These are phyloP conservation scores for Microstroma glucosiphilum DNA, from an alignment of 1,284 basidiomycete species.

Conservation along the genomic window DNA sequence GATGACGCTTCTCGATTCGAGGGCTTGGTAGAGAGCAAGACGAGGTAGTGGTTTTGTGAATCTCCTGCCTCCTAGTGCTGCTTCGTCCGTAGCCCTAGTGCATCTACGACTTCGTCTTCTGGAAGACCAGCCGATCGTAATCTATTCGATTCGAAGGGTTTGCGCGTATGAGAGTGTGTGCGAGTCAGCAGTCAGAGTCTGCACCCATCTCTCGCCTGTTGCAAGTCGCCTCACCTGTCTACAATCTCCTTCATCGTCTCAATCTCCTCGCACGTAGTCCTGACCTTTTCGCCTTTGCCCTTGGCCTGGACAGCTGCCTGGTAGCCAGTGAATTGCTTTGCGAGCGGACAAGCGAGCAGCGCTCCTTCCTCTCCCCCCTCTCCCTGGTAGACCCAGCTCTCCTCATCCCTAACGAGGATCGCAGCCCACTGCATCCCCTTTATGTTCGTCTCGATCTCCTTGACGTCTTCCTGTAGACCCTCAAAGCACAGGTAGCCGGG, in stretches of 20 bases:
- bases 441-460: constrained; percentile 28
- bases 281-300: not conserved
- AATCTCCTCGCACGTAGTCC: constrained; percentile 10
- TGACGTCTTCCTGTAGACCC: constrained; percentile 22
- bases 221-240: constrained; percentile 24
- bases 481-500: constrained; percentile 38
- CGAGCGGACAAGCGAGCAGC: constrained; percentile 19
- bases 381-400: constrained; percentile 13
- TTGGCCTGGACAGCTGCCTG: not conserved
- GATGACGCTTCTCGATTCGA: no score
- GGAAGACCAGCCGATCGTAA: not conserved
- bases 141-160: no score
- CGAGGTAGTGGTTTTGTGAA: no score
- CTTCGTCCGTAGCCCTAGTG: not conserved
- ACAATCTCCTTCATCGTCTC: constrained; percentile 26
- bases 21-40: no score
- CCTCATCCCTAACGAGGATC: constrained; percentile 21
- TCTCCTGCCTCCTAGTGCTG: no score
- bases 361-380: constrained; percentile 12
- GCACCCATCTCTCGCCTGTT: not conserved
- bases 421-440: constrained; percentile 37
- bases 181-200: no score
- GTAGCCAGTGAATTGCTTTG: constrained; percentile 15
- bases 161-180: no score
- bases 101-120: constrained; percentile 1